These are phyloP conservation scores for Fraxinus quadrangulata DNA, from an alignment of 257 asterid species.

Conservation along the genomic window DNA sequence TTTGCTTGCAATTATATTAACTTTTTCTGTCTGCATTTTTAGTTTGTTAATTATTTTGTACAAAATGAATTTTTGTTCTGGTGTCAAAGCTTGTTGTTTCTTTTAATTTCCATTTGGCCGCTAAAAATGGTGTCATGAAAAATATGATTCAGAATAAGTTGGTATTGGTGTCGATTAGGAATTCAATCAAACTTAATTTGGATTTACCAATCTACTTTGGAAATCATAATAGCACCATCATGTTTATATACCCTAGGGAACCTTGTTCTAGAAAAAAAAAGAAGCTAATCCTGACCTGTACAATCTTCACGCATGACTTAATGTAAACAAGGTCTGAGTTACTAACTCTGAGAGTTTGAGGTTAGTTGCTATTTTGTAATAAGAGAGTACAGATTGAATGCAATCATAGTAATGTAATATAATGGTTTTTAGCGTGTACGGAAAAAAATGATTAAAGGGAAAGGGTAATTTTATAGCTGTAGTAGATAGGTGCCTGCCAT, in stretches of 20 bases:
- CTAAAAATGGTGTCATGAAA: neutral
- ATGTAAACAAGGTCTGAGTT: neutral
- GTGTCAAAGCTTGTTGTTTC: neutral
- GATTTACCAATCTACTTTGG: neutral
- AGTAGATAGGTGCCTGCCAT: neutral
- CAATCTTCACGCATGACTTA: neutral
- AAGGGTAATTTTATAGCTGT: neutral
- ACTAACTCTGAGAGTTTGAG: neutral
- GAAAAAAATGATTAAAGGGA: neutral
- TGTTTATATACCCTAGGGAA: neutral
- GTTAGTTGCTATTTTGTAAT: neutral
- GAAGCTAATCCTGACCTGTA: neutral
- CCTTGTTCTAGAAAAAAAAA: neutral
- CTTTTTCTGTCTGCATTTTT: neutral
- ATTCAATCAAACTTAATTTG: neutral
- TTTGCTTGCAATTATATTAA: slow-evolving; percentile 20
- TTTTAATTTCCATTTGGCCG: neutral
- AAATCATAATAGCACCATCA: neutral
- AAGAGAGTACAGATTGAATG: neutral
- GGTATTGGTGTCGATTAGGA: neutral
- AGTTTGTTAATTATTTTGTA: slow-evolving; percentile 6
- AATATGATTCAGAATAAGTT: neutral
- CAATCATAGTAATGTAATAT: neutral
- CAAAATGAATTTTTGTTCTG: slow-evolving; percentile 7
- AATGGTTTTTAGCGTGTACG: neutral